These are phyloP conservation scores for Aspergillus ellipticus DNA, from an alignment of 495 filamentous ascomycete genomes.

Conservation along the genomic window DNA sequence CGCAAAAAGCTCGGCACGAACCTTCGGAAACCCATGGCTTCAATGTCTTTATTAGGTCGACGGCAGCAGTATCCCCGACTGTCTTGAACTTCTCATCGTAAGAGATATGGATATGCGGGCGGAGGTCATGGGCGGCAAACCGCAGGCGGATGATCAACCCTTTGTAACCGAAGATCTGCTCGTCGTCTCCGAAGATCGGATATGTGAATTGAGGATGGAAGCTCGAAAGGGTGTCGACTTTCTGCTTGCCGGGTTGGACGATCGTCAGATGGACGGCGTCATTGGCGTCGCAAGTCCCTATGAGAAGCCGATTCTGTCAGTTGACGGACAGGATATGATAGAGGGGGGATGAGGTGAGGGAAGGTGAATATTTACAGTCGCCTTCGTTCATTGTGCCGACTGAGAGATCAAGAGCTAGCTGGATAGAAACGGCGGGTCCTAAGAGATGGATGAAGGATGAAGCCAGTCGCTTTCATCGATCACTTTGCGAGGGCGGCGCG, in stretches of 20 bases:
- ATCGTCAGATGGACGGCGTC: constrained; percentile 70
- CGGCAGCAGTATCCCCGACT: constrained; percentile 64
- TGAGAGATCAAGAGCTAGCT: not conserved
- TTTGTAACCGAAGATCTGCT: constrained; percentile 88
- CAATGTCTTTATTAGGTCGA: constrained; percentile 63
- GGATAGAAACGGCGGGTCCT: not conserved
- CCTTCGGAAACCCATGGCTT: constrained; percentile 65
- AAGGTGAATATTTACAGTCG: constrained; percentile 41
- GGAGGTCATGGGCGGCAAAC: constrained; percentile 79
- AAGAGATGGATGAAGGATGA: constrained; percentile 9
- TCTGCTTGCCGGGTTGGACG: constrained; percentile 53
- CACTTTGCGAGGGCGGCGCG: constrained; percentile 6
- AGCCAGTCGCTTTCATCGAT: constrained; percentile 4
- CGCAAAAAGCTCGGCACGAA: constrained; percentile 25
- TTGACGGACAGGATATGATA: not conserved
- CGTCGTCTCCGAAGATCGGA: constrained; percentile 84
- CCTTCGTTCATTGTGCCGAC: constrained; percentile 43
- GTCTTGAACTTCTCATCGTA: constrained; percentile 71
- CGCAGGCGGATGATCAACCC: constrained; percentile 68
- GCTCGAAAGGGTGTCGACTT: constrained; percentile 53
- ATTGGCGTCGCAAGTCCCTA: constrained; percentile 74
- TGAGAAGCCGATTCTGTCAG: constrained; percentile 10
- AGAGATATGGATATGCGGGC: constrained; percentile 66
- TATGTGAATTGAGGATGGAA: constrained; percentile 91
- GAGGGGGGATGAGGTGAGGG: not conserved